A percentile compares a stretch with the other conserved stretches of the same genome.
phyloP scores from a whole-genome alignment of 495 filamentous ascomycete species.

The Aspergillus wentii region DNA sequence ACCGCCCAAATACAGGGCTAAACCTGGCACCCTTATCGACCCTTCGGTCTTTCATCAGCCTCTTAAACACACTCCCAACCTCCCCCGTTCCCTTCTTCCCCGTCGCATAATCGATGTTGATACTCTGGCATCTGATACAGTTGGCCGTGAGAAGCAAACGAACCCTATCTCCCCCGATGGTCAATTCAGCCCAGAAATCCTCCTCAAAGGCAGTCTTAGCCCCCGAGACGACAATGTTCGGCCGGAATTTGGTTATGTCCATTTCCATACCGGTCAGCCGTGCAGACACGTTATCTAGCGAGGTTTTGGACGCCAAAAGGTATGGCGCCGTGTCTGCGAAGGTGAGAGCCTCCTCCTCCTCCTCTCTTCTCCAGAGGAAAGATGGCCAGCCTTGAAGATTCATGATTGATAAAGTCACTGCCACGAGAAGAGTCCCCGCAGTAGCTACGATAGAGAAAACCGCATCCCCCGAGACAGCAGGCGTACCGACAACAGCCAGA shows the following conservation, averaged over 20 bases:
- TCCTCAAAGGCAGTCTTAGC: constrained; percentile 65
- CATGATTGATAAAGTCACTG: too few relatives aligned
- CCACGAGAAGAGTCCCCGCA: background rate
- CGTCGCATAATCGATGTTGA: constrained; percentile 81
- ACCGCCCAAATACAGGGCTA: constrained; percentile 80
- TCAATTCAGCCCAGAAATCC: constrained; percentile 76
- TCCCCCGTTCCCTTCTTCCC: constrained; percentile 61
- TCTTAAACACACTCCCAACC: constrained; percentile 66
- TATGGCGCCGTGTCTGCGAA: constrained; percentile 82
- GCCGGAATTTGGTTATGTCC: constrained; percentile 76
- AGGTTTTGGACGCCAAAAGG: constrained; percentile 66
- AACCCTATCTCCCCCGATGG: constrained; percentile 23
- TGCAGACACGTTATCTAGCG: constrained; percentile 58
- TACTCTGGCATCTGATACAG: constrained; percentile 69
- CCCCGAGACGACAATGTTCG: constrained; percentile 74
- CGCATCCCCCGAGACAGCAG: background rate
- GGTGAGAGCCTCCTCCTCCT: constrained; percentile 46
- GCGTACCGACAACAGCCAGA: constrained; percentile 3
- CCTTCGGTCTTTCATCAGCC: constrained; percentile 69
- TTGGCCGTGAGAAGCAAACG: constrained; percentile 66
- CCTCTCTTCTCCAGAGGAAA: background rate
- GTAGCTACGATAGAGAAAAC: background rate
- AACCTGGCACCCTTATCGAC: constrained; percentile 71
- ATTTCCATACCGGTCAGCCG: constrained; percentile 56
- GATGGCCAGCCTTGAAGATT: too few relatives aligned